Evolutionary conservation across 306 rosid genomes (phyloP).

Genomic region (Styphnolobium japonicum): DNA sequence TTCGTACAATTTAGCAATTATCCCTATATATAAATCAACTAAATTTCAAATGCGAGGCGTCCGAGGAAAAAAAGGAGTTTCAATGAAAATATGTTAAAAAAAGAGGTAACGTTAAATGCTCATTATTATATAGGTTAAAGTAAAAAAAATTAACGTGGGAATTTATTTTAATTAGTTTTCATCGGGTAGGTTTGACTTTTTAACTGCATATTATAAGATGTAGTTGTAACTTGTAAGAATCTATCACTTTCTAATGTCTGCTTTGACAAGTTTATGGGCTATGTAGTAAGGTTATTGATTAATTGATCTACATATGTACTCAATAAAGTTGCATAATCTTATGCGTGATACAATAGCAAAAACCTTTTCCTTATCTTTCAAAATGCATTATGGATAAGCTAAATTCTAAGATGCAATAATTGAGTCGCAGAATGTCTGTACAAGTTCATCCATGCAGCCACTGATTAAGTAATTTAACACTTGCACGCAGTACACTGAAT

Average conservation of each 20-base stretch:
- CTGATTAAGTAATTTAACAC: conserved; percentile 16
- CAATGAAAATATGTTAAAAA: neutral
- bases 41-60: neutral
- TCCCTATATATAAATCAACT: neutral
- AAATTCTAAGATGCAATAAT: conserved; percentile 27
- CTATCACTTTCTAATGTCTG: neutral
- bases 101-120: neutral
- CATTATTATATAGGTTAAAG: neutral
- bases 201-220: neutral
- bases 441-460: conserved; percentile 9
- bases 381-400: neutral
- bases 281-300: neutral
- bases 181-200: neutral
- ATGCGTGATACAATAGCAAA: conserved; percentile 29
- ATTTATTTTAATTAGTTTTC: neutral
- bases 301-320: neutral
- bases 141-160: too few relatives aligned
- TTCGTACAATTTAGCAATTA: too few relatives aligned
- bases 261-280: neutral
- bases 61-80: neutral
- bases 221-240: neutral
- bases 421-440: neutral
- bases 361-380: conserved; percentile 17
- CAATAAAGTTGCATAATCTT: conserved; percentile 29
- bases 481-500: neutral